Conservation (phyloP, 768 basidiomycete species). For the Amanita jacksonii region DNA sequence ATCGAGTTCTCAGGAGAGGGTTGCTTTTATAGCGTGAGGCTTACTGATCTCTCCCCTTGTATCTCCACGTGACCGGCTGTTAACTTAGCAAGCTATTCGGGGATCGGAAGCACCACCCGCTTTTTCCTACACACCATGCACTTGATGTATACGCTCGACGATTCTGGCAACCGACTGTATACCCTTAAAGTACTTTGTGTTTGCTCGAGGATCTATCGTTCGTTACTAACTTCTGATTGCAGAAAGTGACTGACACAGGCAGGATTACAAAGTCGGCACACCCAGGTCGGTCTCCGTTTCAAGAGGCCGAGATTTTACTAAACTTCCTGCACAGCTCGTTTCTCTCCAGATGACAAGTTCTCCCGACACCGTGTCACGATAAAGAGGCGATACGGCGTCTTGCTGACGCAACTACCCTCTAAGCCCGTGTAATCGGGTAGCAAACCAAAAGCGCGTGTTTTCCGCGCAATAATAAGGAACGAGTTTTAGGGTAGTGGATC, state of each 20-base stretch:
- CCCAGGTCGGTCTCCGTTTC: constrained; percentile 57
- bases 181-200: constrained; percentile 72
- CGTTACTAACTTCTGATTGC: constrained; percentile 6
- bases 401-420: constrained; percentile 81
- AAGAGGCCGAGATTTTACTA: constrained; percentile 1
- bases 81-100: background rate
- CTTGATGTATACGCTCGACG: constrained; percentile 89
- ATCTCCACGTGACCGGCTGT: background rate
- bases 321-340: constrained; percentile 58
- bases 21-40: too few species aligned
- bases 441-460: background rate
- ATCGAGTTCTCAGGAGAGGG: too few species aligned
- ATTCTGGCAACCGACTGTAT: constrained; percentile 73
- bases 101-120: background rate
- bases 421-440: constrained; percentile 40
- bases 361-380: constrained; percentile 95
- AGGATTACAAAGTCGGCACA: constrained; percentile 93
- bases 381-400: constrained; percentile 85
- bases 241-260: constrained; percentile 82
- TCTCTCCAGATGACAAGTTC: constrained; percentile 99
- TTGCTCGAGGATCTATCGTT: constrained; percentile 12
- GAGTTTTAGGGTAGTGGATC: too few species aligned
- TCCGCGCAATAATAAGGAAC: too few species aligned
- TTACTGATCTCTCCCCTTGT: too few species aligned
- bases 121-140: constrained; percentile 54